phyloP scores from a whole-genome alignment of 2,329 filamentous ascomycete genomes.

The Exophiala mesophila region DNA sequence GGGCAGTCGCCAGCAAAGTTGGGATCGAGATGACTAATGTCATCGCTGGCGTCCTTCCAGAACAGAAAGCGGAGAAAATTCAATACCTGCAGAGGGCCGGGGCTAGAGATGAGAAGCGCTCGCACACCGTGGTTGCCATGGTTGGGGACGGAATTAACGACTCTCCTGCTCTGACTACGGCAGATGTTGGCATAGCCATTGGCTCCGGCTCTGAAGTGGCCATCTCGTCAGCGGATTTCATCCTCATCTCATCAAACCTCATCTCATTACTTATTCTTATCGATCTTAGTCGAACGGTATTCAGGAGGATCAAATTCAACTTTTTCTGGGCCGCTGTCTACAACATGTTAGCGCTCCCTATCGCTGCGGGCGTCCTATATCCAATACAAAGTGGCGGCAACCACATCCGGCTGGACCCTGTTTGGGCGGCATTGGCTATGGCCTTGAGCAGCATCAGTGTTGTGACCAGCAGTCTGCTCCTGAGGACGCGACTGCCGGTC shows the following conservation, averaged over 20 bases:
- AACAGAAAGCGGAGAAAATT: conserved; percentile 59
- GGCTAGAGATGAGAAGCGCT: conserved; percentile 35
- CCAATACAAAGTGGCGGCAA: conserved; percentile 40
- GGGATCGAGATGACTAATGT: conserved; percentile 71
- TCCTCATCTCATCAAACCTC: conserved; percentile 70
- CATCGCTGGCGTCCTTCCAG: conserved; percentile 80
- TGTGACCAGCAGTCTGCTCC: conserved; percentile 70
- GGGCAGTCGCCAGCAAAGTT: conserved; percentile 70
- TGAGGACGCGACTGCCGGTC: conserved; percentile 45
- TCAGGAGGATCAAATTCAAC: conserved; percentile 75
- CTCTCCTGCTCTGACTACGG: conserved; percentile 70
- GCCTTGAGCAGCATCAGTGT: conserved; percentile 87
- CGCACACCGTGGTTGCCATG: conserved; percentile 61
- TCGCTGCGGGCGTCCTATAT: conserved; percentile 76
- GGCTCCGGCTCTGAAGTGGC: conserved; percentile 78
- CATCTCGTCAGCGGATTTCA: conserved; percentile 74
- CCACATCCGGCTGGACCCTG: conserved; percentile 42
- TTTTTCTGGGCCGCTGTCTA: conserved; percentile 83
- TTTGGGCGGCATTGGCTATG: conserved; percentile 88
- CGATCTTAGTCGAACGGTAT: conserved; percentile 65
- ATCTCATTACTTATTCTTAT: conserved; percentile 69
- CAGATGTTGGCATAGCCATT: conserved; percentile 81
- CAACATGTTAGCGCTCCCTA: conserved; percentile 70
- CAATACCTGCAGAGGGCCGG: conserved; percentile 30
- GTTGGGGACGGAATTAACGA: conserved; percentile 87